These are phyloP conservation scores for Coemansia sp. DNA, from an alignment of 192 early-diverging fungal genomes.

Conservation along the genomic window DNA sequence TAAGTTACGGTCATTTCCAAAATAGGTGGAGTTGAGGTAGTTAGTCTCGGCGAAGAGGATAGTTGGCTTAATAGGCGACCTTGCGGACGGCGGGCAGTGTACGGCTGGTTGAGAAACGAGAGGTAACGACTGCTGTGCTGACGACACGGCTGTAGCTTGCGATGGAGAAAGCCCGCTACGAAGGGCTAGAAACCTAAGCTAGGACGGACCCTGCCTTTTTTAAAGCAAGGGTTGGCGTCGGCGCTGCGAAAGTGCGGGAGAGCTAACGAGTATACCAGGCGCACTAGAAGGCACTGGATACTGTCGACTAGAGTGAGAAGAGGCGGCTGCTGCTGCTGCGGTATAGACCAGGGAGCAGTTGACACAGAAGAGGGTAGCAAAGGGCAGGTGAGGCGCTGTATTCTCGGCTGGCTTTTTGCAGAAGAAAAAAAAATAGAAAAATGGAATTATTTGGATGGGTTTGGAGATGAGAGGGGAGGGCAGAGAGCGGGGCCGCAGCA, in stretches of 20 bases:
- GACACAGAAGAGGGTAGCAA: too few relatives aligned
- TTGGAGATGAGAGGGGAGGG: too few relatives aligned
- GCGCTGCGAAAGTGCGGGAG: constrained; percentile 2
- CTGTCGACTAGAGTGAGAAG: background rate
- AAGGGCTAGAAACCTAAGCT: background rate
- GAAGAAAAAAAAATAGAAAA: constrained; percentile 9
- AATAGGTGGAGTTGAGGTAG: background rate
- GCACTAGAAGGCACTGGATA: constrained; percentile 10
- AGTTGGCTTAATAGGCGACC: constrained; percentile 3
- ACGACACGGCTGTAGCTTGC: constrained; percentile 26
- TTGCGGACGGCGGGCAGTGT: constrained; percentile 9
- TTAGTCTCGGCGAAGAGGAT: constrained; percentile 8
- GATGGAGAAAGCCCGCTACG: constrained; percentile 14
- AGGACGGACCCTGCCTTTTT: constrained; percentile 1
- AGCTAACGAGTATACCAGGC: background rate
- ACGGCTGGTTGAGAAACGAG: constrained; percentile 31
- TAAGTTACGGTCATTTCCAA: constrained; percentile 8
- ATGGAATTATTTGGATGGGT: too few relatives aligned
- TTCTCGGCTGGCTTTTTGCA: background rate
- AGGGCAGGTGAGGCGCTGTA: background rate
- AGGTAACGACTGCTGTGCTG: constrained; percentile 27
- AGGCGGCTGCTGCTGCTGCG: background rate
- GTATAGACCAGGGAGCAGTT: background rate
- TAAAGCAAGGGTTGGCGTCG: constrained; percentile 5
- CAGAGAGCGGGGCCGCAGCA: too few relatives aligned